phyloP scores from a whole-genome alignment of 768 basidiomycete species.

The Lentinula boryana region DNA sequence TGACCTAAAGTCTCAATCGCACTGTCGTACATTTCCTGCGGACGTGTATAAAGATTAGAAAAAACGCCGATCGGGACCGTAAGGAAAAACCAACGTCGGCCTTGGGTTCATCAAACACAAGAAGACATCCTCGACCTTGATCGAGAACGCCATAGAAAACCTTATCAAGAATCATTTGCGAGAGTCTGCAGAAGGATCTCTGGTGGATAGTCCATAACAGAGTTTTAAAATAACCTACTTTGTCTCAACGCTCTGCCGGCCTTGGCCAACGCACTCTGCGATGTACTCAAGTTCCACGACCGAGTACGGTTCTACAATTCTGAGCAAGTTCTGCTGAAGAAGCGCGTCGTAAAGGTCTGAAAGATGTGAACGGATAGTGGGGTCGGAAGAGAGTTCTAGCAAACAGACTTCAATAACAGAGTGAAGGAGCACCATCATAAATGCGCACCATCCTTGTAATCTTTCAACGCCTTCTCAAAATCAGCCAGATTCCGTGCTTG shows the following conservation, averaged over 20 bases:
- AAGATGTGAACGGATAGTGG: constrained; percentile 92
- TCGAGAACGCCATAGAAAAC: constrained; percentile 94
- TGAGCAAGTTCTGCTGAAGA: constrained; percentile 89
- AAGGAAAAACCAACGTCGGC: constrained; percentile 61
- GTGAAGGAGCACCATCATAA: not conserved
- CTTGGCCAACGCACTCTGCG: constrained; percentile 83
- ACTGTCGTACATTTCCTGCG: constrained; percentile 79
- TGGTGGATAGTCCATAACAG: not conserved
- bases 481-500: constrained; percentile 84
- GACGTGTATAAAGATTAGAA: not conserved
- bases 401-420: not conserved
- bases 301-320: constrained; percentile 95
- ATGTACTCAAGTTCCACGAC: constrained; percentile 89
- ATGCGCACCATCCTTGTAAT: constrained; percentile 71
- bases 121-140: constrained; percentile 85
- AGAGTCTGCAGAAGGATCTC: constrained; percentile 47
- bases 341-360: constrained; percentile 93
- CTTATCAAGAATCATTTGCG: constrained; percentile 98
- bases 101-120: constrained; percentile 86
- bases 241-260: constrained; percentile 80
- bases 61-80: not conserved
- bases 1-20: constrained; percentile 88
- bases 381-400: constrained; percentile 89
- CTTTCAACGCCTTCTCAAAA: constrained; percentile 82
- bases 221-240: constrained; percentile 53